Evolutionary conservation across 371 early-diverging fungal species (phyloP).

Genomic region (Thermomucor indicae-seudaticae): DNA sequence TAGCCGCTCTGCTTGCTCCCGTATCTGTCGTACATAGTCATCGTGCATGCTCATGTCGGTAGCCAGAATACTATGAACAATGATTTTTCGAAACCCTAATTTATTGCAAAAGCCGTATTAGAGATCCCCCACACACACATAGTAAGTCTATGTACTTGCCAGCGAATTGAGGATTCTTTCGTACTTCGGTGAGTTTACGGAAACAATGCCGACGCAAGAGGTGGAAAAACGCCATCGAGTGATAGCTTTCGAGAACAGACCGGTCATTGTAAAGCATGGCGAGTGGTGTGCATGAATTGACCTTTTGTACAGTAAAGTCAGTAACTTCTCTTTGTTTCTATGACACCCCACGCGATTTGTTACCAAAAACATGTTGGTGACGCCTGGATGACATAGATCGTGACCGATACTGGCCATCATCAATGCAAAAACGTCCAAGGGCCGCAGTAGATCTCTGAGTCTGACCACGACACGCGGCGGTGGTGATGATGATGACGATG

Average conservation of each 20-base stretch:
- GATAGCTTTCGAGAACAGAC: constrained; percentile 92
- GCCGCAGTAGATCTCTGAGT: constrained; percentile 50
- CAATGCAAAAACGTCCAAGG: constrained; percentile 68
- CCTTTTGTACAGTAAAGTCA: constrained; percentile 17
- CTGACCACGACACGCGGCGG: constrained; percentile 2
- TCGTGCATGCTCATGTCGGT: constrained; percentile 86
- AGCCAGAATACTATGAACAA: constrained; percentile 73
- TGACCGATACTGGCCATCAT: constrained; percentile 79
- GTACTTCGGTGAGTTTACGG: constrained; percentile 42
- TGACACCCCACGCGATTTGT: neutral
- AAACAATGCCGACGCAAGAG: constrained; percentile 66
- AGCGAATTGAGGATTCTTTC: constrained; percentile 20
- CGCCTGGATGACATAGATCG: constrained; percentile 86
- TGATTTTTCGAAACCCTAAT: constrained; percentile 63
- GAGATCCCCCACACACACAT: neutral
- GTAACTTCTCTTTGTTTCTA: neutral
- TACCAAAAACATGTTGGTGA: constrained; percentile 79
- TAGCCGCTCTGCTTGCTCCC: constrained; percentile 51
- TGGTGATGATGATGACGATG: neutral
- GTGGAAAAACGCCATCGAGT: constrained; percentile 82
- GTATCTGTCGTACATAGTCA: constrained; percentile 69
- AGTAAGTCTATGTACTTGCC: constrained; percentile 15
- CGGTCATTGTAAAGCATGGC: constrained; percentile 92
- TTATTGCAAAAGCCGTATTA: neutral
- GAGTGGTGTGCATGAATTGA: constrained; percentile 71